Conservation (phyloP, 805 yeast genomes). For the Schizosaccharomyces osmophilus region DNA sequence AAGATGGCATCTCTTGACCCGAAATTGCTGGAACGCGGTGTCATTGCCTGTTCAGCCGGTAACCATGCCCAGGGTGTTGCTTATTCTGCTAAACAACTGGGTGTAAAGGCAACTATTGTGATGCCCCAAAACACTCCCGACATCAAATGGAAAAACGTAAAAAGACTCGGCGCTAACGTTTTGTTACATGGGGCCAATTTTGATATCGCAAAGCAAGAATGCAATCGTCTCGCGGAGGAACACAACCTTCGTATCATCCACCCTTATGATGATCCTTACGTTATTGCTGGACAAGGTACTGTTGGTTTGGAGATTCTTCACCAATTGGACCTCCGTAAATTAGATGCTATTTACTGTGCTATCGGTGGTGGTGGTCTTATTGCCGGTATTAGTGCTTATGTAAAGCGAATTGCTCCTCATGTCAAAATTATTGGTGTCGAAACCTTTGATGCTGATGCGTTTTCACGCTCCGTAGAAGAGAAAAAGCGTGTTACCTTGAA, state of each 20-base stretch:
- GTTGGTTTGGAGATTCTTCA: slow-evolving; percentile 79
- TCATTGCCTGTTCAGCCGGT: slow-evolving; percentile 95
- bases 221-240: slow-evolving; percentile 41
- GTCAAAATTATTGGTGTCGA: slow-evolving; percentile 89
- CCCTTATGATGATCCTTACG: slow-evolving; percentile 96
- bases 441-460: slow-evolving; percentile 85
- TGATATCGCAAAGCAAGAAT: slow-evolving; percentile 83
- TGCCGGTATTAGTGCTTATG: slow-evolving; percentile 72
- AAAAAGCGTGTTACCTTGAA: slow-evolving; percentile 32
- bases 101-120: slow-evolving; percentile 84
- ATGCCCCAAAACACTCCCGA: slow-evolving; percentile 97
- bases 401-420: slow-evolving; percentile 93
- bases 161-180: slow-evolving; percentile 80
- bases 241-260: slow-evolving; percentile 73
- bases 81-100: slow-evolving; percentile 57
- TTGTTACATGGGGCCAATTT: slow-evolving; percentile 84
- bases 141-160: slow-evolving; percentile 76
- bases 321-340: slow-evolving; percentile 46
- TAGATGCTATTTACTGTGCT: slow-evolving; percentile 72
- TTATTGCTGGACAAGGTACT: slow-evolving; percentile 97
- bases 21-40: slow-evolving; percentile 50
- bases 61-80: slow-evolving; percentile 99
- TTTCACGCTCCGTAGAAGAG: slow-evolving; percentile 40
- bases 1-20: slow-evolving; percentile 64
- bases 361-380: slow-evolving; percentile 95